A percentile compares a stretch with the other conserved stretches of the same genome.
These are phyloP conservation scores for Veloporphyrellus conicus DNA, from an alignment of 1,284 basidiomycete genomes.

Conservation along the genomic window DNA sequence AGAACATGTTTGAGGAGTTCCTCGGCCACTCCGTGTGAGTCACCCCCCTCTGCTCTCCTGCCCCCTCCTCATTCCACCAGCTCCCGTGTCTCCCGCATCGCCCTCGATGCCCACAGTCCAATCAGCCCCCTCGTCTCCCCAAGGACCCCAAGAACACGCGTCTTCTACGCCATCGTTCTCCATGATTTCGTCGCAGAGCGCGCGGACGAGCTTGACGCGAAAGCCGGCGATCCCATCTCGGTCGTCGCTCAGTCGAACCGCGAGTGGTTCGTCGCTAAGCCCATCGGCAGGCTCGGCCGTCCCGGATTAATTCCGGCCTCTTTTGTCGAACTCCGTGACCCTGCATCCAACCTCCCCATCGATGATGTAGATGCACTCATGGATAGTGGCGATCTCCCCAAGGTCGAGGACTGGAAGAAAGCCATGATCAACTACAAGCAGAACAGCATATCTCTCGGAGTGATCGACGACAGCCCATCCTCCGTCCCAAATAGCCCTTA, in stretches of 20 bases:
- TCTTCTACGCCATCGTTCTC: constrained; percentile 89
- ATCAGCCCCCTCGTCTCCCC: constrained; percentile 28
- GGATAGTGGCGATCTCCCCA: constrained; percentile 81
- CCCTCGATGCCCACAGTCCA: constrained; percentile 17
- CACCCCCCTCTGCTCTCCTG: not conserved
- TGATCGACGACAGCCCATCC: constrained; percentile 65
- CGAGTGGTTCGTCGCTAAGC: constrained; percentile 90
- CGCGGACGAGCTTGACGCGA: constrained; percentile 93
- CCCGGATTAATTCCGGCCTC: constrained; percentile 96
- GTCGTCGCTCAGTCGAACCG: constrained; percentile 88
- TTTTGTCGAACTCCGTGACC: constrained; percentile 95
- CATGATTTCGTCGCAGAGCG: constrained; percentile 95
- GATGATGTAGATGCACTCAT: constrained; percentile 74
- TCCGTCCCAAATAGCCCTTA: constrained; percentile 45
- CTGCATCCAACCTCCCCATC: constrained; percentile 74
- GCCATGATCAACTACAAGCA: constrained; percentile 95
- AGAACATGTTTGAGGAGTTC: constrained; percentile 83
- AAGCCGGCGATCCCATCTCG: constrained; percentile 89
- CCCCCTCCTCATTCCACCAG: constrained; percentile 26
- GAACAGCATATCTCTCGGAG: constrained; percentile 90
- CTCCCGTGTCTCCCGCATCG: constrained; percentile 39
- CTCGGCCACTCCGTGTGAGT: constrained; percentile 64
- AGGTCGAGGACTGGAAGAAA: constrained; percentile 97
- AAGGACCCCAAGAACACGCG: constrained; percentile 48
- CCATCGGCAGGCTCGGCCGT: constrained; percentile 89